Evolutionary conservation across 2,329 filamentous ascomycete species (phyloP), one percentile per base, ranked within the genome.

Genomic region (Bipolaris oryzae): DNA sequence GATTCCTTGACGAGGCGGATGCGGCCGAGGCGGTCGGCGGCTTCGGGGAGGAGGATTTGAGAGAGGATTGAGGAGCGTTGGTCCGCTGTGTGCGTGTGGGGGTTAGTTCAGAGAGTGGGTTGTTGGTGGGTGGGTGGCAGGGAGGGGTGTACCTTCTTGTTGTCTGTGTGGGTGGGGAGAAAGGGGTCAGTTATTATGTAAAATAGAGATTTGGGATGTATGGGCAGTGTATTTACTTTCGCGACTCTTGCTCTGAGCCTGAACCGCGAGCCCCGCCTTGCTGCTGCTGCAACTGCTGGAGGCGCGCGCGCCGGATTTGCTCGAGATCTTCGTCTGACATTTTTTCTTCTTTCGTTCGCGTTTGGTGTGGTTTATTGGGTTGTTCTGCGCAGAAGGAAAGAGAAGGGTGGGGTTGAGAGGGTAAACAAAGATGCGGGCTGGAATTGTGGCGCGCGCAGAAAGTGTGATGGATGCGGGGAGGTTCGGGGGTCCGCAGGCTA

Each of bases 1-100:
- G 89, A 88, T 75, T 93, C 92, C 80, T 98, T 98, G 73, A 99
- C 95, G 58, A 99, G 87, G 33, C 94, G 89, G 79, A 99, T 98
- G 64, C 95, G 91, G 55, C 91, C 92, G 1, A 99, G 85, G 13
- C 95, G 90, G 80, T 99, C 95, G 58, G 92, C 90, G 16, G 95
- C 95, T 73, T 94, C 92, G 65, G 95, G 95, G 70, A 93, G 89
- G 60, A 99, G 91, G 81, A 99, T 98, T 78, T 98, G 95, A 68
- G 85, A 86, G 61, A 99, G 88, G 68, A 97, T 89, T 57, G 86
- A 84, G 69, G 87, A 81, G 57, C 92, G 89, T 37, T 89, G 88
- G 75, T 94, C 90, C 63, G 85, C 84, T 80, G 85, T 79, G 52
- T 34, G 58, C 25, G 25, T 25, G 63, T 62, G 55, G 71, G 73